Conservation (phyloP, 768 basidiomycete genomes). For the Hydnomerulius pinastri region DNA sequence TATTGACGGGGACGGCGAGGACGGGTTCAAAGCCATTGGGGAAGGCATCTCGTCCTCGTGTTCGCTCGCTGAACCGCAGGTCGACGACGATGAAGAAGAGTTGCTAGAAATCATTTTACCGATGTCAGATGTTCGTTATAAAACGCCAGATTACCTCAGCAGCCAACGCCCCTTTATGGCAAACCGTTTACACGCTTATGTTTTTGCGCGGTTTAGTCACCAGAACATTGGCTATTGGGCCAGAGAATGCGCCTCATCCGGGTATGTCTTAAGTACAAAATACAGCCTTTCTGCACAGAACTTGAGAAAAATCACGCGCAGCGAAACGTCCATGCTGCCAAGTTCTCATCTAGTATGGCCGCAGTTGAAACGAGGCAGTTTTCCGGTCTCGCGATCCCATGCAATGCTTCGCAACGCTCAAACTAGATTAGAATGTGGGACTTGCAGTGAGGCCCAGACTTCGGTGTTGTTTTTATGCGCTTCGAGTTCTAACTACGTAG, state of each 20-base stretch:
- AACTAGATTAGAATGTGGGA: too few species aligned
- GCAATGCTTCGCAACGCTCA: too few species aligned
- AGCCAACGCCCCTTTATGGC: conserved; percentile 5
- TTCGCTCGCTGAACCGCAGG: conserved; percentile 8
- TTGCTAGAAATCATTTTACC: conserved; percentile 6
- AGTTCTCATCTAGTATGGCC: too few species aligned
- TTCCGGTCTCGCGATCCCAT: too few species aligned
- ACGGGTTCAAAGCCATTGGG: conserved; percentile 63
- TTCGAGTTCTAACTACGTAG: too few species aligned
- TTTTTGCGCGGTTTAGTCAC: conserved; percentile 1
- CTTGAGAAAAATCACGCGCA: too few species aligned
- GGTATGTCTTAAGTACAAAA: background rate
- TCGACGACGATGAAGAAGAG: conserved; percentile 15
- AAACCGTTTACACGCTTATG: background rate
- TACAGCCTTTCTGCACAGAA: too few species aligned
- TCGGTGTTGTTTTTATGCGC: too few species aligned
- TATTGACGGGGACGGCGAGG: conserved; percentile 53
- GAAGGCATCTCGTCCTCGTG: conserved; percentile 43
- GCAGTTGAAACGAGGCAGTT: too few species aligned
- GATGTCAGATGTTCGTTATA: conserved; percentile 22
- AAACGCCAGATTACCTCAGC: conserved; percentile 26
- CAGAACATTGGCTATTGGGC: background rate
- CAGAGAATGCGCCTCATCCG: background rate
- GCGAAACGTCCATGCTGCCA: too few species aligned
- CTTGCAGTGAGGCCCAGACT: too few species aligned